A percentile compares a stretch with the other conserved stretches of the same genome.
Conservation (phyloP, 2,329 filamentous ascomycete species). For the Endothia cerciana region DNA sequence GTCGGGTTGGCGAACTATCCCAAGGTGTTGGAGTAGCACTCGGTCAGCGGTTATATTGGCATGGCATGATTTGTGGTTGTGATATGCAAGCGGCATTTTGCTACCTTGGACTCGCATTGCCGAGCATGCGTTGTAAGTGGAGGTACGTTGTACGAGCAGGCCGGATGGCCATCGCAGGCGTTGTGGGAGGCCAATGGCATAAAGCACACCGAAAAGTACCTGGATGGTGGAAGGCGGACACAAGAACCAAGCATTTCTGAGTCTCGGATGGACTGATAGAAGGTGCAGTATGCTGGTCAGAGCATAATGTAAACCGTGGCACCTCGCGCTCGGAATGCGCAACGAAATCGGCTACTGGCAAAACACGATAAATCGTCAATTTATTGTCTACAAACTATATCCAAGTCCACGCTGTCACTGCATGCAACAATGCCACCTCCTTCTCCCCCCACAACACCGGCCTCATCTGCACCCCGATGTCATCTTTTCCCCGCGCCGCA, state of each 20-base stretch:
- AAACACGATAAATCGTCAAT: neutral
- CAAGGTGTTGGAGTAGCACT: neutral
- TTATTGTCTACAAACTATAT: neutral
- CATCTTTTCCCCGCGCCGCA: slow-evolving; percentile 32
- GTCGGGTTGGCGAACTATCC: slow-evolving; percentile 14
- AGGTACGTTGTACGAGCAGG: slow-evolving; percentile 12
- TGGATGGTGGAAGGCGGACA: slow-evolving; percentile 18
- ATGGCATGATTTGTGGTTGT: slow-evolving; percentile 6
- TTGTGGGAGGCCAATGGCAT: slow-evolving; percentile 20
- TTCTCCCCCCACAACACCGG: slow-evolving; percentile 26
- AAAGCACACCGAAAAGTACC: neutral
- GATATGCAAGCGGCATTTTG: slow-evolving; percentile 17
- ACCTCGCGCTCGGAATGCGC: neutral
- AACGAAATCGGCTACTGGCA: neutral
- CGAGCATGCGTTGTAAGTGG: slow-evolving; percentile 14
- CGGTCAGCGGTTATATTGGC: neutral
- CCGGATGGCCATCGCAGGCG: slow-evolving; percentile 19
- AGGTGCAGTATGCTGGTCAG: neutral
- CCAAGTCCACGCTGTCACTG: neutral
- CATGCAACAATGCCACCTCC: slow-evolving; percentile 23
- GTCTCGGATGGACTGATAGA: neutral
- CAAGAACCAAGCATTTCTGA: neutral
- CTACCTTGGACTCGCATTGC: slow-evolving; percentile 17
- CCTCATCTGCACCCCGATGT: slow-evolving; percentile 39
- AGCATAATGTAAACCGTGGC: neutral